Evolutionary conservation across 495 filamentous ascomycete genomes (phyloP).

Genomic region (Venustampulla echinocandica): DNA sequence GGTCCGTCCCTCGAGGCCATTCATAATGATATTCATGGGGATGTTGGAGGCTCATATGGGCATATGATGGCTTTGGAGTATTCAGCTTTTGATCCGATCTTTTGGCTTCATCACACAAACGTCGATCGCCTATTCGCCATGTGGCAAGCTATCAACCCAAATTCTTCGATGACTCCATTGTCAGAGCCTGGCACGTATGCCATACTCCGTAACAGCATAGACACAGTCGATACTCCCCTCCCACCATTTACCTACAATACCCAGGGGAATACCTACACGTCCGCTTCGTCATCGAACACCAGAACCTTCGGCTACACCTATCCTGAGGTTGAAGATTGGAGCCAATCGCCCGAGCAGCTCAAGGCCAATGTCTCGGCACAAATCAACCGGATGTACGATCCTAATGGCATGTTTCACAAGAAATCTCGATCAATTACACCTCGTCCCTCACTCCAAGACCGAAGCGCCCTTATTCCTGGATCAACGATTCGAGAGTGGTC

Average conservation of each 20-base stretch:
- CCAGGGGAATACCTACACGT: conserved; percentile 13
- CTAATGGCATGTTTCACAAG: background rate
- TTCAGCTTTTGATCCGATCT: conserved; percentile 37
- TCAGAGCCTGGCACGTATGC: conserved; percentile 44
- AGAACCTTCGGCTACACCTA: conserved; percentile 26
- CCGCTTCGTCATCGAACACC: conserved; percentile 13
- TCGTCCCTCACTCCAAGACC: conserved; percentile 15
- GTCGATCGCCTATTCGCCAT: conserved; percentile 35
- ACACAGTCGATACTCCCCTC: conserved; percentile 18
- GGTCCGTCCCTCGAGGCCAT: conserved; percentile 31
- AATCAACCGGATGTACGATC: conserved; percentile 49
- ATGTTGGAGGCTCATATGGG: conserved; percentile 29
- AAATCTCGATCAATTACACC: too few species aligned
- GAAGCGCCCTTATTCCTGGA: background rate
- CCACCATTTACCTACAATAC: conserved; percentile 23
- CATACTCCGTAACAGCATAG: conserved; percentile 12
- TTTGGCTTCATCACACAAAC: conserved; percentile 29
- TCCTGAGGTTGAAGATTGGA: conserved; percentile 23
- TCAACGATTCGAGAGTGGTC: conserved; percentile 42
- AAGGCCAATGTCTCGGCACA: conserved; percentile 25
- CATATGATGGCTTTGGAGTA: conserved; percentile 35
- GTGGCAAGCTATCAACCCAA: conserved; percentile 31
- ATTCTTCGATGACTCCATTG: conserved; percentile 26
- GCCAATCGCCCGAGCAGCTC: conserved; percentile 5
- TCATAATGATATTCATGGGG: conserved; percentile 36